These are phyloP conservation scores for Aspergillus chevalieri DNA, from an alignment of 2,329 filamentous ascomycete genomes.

Conservation along the genomic window DNA sequence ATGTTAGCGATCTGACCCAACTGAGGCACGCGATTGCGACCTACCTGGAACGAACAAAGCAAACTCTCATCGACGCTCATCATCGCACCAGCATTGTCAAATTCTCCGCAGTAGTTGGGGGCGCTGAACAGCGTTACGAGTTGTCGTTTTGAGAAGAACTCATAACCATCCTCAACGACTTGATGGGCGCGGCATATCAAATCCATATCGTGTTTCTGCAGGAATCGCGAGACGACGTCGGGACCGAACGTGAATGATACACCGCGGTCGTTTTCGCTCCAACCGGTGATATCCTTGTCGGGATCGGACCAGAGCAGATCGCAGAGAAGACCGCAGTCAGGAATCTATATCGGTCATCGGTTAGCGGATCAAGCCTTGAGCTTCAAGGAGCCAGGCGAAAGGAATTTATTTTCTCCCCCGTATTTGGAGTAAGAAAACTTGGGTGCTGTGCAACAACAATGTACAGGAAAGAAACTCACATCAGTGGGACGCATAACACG, in stretches of 20 bases:
- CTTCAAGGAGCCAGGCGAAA: conserved; percentile 19
- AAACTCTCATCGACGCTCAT: conserved; percentile 99
- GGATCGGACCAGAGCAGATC: conserved; percentile 98
- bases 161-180: conserved; percentile 97
- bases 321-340: conserved; percentile 93
- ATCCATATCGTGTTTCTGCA: conserved; percentile 99
- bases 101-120: conserved; percentile 98
- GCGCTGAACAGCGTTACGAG: conserved; percentile 96
- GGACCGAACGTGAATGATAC: conserved; percentile 98
- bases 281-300: conserved; percentile 97
- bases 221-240: conserved; percentile 92
- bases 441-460: conserved; percentile 2
- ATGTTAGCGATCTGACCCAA: neutral
- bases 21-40: conserved; percentile 9
- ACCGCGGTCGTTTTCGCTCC: conserved; percentile 98
- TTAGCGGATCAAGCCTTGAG: conserved; percentile 36
- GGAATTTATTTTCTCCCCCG: conserved; percentile 6
- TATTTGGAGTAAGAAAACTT: neutral
- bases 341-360: conserved; percentile 62
- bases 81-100: conserved; percentile 98
- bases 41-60: conserved; percentile 96
- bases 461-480: conserved; percentile 55
- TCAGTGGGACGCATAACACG: conserved; percentile 98
- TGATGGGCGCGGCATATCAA: conserved; percentile 98
- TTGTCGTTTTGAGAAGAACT: conserved; percentile 98